Base-by-base conservation (phyloP, 768 basidiomycete species). In the Boletus reticulatus region DNA sequence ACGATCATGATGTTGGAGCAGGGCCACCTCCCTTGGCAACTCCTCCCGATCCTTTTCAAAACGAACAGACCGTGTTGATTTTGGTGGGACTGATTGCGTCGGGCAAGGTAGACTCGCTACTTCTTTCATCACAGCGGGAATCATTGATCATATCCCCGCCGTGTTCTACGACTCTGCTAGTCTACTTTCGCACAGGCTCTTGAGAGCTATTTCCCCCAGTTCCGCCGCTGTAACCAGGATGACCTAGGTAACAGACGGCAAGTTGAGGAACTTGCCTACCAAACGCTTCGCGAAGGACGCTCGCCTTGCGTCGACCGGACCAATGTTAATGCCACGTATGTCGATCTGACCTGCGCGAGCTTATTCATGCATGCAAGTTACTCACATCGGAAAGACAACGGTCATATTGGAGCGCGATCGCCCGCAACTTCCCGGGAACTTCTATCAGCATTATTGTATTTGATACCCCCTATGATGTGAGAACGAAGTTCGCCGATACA, bases 241-340 rank as follows among this genome's bases (percentile, higher is more conserved):
- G 86, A 91, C 51, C 77, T 93, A 42, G 91, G 89, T 17, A 76
- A 77, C 62, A 78, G 90, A 61, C 78, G 77, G 13, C 70, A 62
- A n/a, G 90, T 92, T 0, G 90, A 92, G 66, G 67, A 72, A 10
- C 70, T 84, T 37, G 85, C 83, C 6, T 72, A 83, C 55, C 60
- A 72, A 22, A 75, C 78, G 8, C 76, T 92, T 49, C 59, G 63
- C 44, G 69, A 78, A 58, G 87, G 88, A n/a, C 68, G 75, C 46
- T 92, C 87, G n/a, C 85, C 86, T 16, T 89, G 87, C 67, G 80
- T 92, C 43, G 91, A 92, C 66, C 80, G 90, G 57, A 88, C 88
- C 24, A 92, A 92, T 72, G 80, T 91, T 60, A 81, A 91, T 67
- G 75, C 77, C 52, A 65, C 66, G 88, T 90, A 72, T 69, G 83